phyloP scores from a whole-genome alignment of 495 filamentous ascomycete genomes.

The Rostrohypoxylon terebratum region DNA sequence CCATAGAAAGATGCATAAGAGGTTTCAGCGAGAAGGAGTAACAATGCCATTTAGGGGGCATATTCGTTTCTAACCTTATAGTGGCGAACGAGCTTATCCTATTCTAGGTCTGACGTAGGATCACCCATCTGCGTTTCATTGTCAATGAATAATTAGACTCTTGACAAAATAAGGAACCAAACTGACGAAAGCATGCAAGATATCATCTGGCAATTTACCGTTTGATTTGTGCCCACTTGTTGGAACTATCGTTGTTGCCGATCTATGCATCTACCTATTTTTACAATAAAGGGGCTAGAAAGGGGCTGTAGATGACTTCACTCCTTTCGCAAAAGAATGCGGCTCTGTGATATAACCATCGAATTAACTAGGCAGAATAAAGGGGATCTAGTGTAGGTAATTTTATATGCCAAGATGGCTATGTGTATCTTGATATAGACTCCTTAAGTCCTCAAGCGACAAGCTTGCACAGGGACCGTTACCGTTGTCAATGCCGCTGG shows the following conservation, averaged over 20 bases:
- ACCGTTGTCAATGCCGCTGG: neutral
- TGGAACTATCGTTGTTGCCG: conserved; percentile 8
- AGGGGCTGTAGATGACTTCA: neutral
- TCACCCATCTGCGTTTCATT: conserved; percentile 26
- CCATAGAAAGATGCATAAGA: conserved; percentile 7
- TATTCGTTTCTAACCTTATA: conserved; percentile 22
- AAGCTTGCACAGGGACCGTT: neutral
- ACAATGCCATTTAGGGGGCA: conserved; percentile 33
- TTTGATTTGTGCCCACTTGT: conserved; percentile 18
- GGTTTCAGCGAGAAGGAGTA: conserved; percentile 34
- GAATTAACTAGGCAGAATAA: neutral
- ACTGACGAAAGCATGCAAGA: conserved; percentile 9
- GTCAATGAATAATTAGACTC: conserved; percentile 21
- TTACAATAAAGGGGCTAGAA: conserved; percentile 22
- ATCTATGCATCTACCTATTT: conserved; percentile 25
- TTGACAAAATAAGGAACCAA: conserved; percentile 28
- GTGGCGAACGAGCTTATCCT: conserved; percentile 15
- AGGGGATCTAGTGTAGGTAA: neutral
- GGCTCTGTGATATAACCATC: neutral
- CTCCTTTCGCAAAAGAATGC: neutral
- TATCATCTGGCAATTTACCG: conserved; percentile 12
- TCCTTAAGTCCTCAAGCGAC: neutral
- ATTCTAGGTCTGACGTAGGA: conserved; percentile 32
- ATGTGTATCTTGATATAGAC: neutral
- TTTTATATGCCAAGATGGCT: conserved; percentile 12